A percentile compares a stretch with the other conserved stretches of the same genome.
Evolutionary conservation across 2,329 filamentous ascomycete species (phyloP).

Genomic region (Colletotrichum neosansevieriae): DNA sequence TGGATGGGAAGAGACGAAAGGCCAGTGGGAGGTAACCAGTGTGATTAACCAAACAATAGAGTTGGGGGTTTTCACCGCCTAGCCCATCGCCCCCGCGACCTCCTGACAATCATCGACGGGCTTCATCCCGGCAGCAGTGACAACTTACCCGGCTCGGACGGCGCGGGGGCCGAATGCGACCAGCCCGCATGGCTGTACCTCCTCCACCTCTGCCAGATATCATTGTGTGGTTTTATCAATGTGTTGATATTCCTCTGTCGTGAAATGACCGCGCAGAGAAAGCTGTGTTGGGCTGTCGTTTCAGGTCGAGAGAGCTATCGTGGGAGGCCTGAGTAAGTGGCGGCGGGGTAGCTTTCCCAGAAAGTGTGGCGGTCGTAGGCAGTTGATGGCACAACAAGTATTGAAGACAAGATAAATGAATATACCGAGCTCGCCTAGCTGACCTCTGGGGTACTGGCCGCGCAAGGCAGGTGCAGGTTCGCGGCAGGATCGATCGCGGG

Average conservation of each 20-base stretch:
- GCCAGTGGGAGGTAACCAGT: too few relatives aligned
- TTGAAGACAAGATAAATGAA: background rate
- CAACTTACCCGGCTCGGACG: constrained; percentile 55
- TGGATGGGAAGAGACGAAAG: background rate
- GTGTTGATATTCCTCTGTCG: background rate
- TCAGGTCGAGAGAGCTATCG: constrained; percentile 36
- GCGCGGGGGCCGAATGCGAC: constrained; percentile 58
- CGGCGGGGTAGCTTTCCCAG: constrained; percentile 38
- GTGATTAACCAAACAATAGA: too few relatives aligned
- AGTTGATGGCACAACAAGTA: background rate
- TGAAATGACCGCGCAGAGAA: background rate
- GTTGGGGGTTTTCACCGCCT: too few relatives aligned
- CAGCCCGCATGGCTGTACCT: constrained; percentile 49
- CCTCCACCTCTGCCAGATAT: constrained; percentile 62
- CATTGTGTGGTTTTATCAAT: constrained; percentile 50
- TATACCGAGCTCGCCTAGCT: background rate
- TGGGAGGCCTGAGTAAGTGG: constrained; percentile 29
- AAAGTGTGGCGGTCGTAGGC: constrained; percentile 18
- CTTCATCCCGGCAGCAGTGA: background rate
- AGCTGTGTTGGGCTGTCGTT: constrained; percentile 10
- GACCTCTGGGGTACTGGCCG: background rate
- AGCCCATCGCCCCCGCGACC: background rate
- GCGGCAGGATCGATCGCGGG: constrained; percentile 4
- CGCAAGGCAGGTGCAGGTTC: background rate
- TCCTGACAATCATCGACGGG: background rate